Evolutionary conservation across 805 yeast genomes (phyloP).

Genomic region (Brettanomyces nanus): DNA sequence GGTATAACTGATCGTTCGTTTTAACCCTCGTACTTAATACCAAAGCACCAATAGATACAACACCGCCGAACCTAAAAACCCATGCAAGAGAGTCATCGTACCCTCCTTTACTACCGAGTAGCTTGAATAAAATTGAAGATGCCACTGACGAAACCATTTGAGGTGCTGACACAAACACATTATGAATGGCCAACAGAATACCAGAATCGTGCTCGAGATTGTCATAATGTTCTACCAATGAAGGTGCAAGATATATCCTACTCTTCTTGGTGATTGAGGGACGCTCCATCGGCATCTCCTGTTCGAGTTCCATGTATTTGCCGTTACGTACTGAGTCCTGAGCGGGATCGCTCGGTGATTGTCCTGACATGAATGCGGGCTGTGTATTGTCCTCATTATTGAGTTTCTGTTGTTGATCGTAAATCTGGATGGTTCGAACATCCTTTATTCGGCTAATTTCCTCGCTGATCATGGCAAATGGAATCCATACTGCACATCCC

Average conservation of each 20-base stretch:
- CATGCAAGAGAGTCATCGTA: slow-evolving; percentile 42
- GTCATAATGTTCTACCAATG: slow-evolving; percentile 25
- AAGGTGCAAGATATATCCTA: slow-evolving; percentile 13
- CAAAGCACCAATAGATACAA: slow-evolving; percentile 40
- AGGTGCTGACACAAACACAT: slow-evolving; percentile 50
- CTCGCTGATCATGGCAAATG: slow-evolving; percentile 53
- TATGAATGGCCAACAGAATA: slow-evolving; percentile 47
- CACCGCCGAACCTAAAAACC: slow-evolving; percentile 51
- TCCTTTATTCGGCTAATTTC: slow-evolving; percentile 46
- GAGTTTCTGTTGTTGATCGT: slow-evolving; percentile 11
- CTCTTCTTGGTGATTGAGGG: slow-evolving; percentile 4
- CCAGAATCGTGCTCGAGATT: slow-evolving; percentile 48
- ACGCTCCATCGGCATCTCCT: not conserved
- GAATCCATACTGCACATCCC: slow-evolving; percentile 64
- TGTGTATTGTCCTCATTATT: slow-evolving; percentile 1
- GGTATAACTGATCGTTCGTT: slow-evolving; percentile 28
- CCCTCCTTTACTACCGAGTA: slow-evolving; percentile 23
- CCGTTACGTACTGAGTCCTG: not conserved
- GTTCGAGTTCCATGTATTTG: not conserved
- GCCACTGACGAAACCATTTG: slow-evolving; percentile 45
- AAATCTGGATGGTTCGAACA: slow-evolving; percentile 28
- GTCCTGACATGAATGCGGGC: not conserved
- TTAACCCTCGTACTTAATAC: slow-evolving; percentile 34
- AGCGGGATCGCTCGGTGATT: slow-evolving; percentile 3
- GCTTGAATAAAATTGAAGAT: slow-evolving; percentile 37